These are phyloP conservation scores for Leucogyrophana mollusca DNA, from an alignment of 768 basidiomycete genomes.

Conservation along the genomic window DNA sequence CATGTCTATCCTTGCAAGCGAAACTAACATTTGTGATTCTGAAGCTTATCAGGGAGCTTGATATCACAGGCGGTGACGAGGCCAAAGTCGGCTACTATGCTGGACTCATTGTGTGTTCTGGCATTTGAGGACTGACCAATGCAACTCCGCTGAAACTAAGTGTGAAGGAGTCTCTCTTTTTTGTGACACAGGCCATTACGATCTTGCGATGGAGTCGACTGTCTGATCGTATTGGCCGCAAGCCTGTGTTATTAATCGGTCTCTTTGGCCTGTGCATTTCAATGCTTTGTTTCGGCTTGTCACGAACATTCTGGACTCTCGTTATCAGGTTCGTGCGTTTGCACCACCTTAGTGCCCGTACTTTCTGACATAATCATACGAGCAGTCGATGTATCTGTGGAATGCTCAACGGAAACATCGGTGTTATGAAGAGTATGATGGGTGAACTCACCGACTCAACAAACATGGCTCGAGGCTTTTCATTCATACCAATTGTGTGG, in stretches of 20 bases:
- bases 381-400: slow-evolving; percentile 54
- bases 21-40: neutral
- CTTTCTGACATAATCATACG: neutral
- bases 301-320: slow-evolving; percentile 22
- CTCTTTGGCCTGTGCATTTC: slow-evolving; percentile 24
- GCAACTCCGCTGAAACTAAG: neutral
- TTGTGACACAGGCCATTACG: slow-evolving; percentile 22
- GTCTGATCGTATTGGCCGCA: slow-evolving; percentile 32
- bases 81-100: slow-evolving; percentile 46
- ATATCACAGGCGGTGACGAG: slow-evolving; percentile 43
- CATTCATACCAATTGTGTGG: slow-evolving; percentile 42
- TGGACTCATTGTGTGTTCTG: slow-evolving; percentile 37
- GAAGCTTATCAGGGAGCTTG: slow-evolving; percentile 42
- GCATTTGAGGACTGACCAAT: slow-evolving; percentile 11
- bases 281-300: slow-evolving; percentile 29
- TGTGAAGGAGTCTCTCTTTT: slow-evolving; percentile 35
- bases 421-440: slow-evolving; percentile 69
- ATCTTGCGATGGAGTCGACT: slow-evolving; percentile 30
- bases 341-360: no score
- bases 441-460: slow-evolving; percentile 58
- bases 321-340: slow-evolving; percentile 13
- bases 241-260: slow-evolving; percentile 26
- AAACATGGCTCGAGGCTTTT: slow-evolving; percentile 30
- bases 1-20: no score
- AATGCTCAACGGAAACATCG: slow-evolving; percentile 61